A percentile compares a stretch with the other conserved stretches of the same genome.
phyloP scores from a whole-genome alignment of 1,284 basidiomycete species.

The Cystobasidium sp. region DNA sequence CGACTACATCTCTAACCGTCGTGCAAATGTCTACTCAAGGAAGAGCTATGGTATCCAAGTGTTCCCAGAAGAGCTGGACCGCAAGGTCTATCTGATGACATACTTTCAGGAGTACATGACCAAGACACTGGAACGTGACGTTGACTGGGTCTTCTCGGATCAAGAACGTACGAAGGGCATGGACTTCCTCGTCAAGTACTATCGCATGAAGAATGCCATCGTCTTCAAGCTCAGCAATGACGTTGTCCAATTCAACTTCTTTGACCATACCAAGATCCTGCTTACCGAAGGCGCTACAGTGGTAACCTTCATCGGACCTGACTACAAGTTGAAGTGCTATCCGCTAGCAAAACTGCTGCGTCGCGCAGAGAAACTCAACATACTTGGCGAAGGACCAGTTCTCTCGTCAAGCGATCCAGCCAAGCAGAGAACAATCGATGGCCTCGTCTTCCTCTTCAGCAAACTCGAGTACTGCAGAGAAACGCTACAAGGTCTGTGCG shows the following conservation, averaged over 20 bases:
- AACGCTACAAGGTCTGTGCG: constrained; percentile 61
- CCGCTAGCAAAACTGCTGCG: constrained; percentile 75
- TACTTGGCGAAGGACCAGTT: constrained; percentile 50
- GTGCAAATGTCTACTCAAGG: constrained; percentile 53
- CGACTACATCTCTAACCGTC: constrained; percentile 68
- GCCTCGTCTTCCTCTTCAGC: constrained; percentile 62
- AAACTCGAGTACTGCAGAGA: constrained; percentile 83
- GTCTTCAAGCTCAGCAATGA: constrained; percentile 95
- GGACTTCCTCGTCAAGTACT: constrained; percentile 93
- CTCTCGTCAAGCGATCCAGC: constrained; percentile 60
- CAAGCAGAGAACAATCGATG: constrained; percentile 66
- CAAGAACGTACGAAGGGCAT: constrained; percentile 72
- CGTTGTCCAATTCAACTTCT: constrained; percentile 97
- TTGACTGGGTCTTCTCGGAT: constrained; percentile 79
- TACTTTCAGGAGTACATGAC: constrained; percentile 94
- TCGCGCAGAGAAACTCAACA: constrained; percentile 59
- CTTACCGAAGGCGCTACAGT: constrained; percentile 77
- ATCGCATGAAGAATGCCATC: constrained; percentile 94
- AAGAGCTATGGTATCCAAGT: constrained; percentile 55
- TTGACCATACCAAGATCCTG: constrained; percentile 94
- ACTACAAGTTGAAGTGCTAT: constrained; percentile 76
- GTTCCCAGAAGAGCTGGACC: constrained; percentile 67
- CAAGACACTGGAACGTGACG: constrained; percentile 77
- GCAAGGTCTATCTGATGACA: constrained; percentile 85
- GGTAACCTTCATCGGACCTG: constrained; percentile 87